Evolutionary conservation across 805 yeast genomes (phyloP).

Genomic region (Isabelozyma heimii): DNA sequence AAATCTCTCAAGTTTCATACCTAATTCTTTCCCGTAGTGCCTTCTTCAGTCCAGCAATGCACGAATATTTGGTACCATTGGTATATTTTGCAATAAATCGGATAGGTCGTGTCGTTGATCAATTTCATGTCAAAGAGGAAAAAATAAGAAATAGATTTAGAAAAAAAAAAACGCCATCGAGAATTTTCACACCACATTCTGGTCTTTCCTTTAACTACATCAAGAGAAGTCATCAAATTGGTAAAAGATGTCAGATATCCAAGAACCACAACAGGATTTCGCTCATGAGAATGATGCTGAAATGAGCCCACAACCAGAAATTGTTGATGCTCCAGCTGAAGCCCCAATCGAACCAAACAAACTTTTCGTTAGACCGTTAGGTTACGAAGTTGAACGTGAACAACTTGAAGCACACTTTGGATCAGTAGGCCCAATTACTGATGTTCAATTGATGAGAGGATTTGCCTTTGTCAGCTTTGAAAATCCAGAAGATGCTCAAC

Average conservation of each 20-base stretch:
- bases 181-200: not conserved
- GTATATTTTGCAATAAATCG: not conserved
- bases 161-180: not conserved
- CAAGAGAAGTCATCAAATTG: not conserved
- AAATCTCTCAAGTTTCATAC: too few relatives aligned
- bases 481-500: slow-evolving; percentile 51
- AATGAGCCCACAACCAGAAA: not conserved
- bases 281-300: not conserved
- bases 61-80: too few relatives aligned
- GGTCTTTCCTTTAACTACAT: not conserved
- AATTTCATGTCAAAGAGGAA: not conserved
- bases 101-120: not conserved
- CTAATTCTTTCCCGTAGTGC: too few relatives aligned
- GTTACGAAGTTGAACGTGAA: slow-evolving; percentile 47
- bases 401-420: slow-evolving; percentile 69
- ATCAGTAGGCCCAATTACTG: slow-evolving; percentile 63
- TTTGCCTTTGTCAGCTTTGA: slow-evolving; percentile 88
- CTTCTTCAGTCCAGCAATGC: too few relatives aligned
- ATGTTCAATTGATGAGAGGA: slow-evolving; percentile 73
- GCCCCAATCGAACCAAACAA: slow-evolving; percentile 20
- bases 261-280: not conserved
- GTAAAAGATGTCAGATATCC: not conserved
- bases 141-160: too few relatives aligned
- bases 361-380: slow-evolving; percentile 62
- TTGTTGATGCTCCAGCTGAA: not conserved